Percentiles rank a stretch among this genome's conserved stretches.
Evolutionary conservation across 441 rosid species (phyloP).

Genomic region (Mallotus repandus): DNA sequence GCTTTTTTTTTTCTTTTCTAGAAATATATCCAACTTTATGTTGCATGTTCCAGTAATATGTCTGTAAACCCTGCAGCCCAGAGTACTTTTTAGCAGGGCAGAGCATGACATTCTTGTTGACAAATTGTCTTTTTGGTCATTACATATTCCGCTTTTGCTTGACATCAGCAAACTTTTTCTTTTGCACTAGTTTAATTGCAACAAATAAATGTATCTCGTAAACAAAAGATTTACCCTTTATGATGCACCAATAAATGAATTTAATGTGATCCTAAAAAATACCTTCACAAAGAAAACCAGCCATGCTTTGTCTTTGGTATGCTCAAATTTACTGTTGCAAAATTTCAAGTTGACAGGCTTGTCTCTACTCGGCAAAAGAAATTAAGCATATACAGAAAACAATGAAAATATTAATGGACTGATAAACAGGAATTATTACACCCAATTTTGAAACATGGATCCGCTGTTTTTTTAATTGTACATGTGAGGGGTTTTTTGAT

Average conservation of each 20-base stretch:
- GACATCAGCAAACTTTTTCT: neutral
- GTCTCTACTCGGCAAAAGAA: neutral
- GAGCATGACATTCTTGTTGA: neutral
- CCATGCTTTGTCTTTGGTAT: neutral
- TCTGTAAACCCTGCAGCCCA: neutral
- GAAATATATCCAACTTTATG: conserved; percentile 5
- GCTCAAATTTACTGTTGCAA: neutral
- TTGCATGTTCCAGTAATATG: neutral
- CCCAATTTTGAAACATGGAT: neutral
- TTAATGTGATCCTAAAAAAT: neutral
- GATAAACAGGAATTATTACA: neutral
- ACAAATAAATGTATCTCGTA: neutral
- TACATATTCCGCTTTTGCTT: neutral
- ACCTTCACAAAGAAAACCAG: neutral
- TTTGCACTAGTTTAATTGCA: neutral
- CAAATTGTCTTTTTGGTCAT: neutral
- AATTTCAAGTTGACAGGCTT: neutral
- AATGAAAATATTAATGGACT: neutral
- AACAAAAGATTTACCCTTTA: neutral
- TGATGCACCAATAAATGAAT: conserved; percentile 3
- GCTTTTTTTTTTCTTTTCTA: neutral
- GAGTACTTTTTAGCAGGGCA: neutral
- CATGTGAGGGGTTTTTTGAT: neutral
- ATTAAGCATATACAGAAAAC: neutral
- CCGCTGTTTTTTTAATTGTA: neutral